Evolutionary conservation across 768 basidiomycete species (phyloP).

Genomic region (Tubosaeta sp.): DNA sequence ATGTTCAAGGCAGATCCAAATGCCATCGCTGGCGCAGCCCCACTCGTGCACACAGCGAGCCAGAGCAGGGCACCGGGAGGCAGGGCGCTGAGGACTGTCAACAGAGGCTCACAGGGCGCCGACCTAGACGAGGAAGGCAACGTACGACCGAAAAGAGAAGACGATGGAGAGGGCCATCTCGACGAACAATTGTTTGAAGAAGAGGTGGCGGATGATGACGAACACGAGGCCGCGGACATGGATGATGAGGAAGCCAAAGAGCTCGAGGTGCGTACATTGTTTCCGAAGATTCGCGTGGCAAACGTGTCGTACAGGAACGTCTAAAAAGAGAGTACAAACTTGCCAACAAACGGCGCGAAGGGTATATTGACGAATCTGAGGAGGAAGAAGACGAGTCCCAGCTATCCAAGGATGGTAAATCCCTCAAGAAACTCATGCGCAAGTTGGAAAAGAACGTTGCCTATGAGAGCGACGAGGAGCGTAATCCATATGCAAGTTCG

Average conservation of each 20-base stretch:
- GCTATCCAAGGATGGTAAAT: conserved; percentile 66
- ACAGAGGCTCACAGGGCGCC: conserved; percentile 56
- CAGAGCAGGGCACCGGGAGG: conserved; percentile 71
- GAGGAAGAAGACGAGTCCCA: conserved; percentile 63
- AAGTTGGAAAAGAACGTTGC: conserved; percentile 78
- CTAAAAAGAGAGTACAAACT: conserved; percentile 76
- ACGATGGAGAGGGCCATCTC: conserved; percentile 72
- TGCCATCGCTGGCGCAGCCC: conserved; percentile 36
- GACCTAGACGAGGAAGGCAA: conserved; percentile 68
- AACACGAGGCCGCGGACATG: conserved; percentile 65
- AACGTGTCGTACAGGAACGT: conserved; percentile 53
- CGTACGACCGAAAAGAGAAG: conserved; percentile 51
- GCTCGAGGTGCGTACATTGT: conserved; percentile 51
- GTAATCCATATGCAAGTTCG: conserved; percentile 76
- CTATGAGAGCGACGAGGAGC: conserved; percentile 79
- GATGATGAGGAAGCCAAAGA: conserved; percentile 86
- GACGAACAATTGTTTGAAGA: conserved; percentile 84
- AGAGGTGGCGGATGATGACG: conserved; percentile 85
- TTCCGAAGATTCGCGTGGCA: background rate
- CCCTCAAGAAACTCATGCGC: conserved; percentile 81
- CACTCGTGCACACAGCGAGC: conserved; percentile 44
- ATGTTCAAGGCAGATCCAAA: conserved; percentile 67
- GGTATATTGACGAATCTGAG: conserved; percentile 68
- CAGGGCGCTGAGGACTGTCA: conserved; percentile 60
- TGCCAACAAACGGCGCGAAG: conserved; percentile 72